phyloP scores from a whole-genome alignment of 352 stramenopile species.

The Pythium coloratum region DNA sequence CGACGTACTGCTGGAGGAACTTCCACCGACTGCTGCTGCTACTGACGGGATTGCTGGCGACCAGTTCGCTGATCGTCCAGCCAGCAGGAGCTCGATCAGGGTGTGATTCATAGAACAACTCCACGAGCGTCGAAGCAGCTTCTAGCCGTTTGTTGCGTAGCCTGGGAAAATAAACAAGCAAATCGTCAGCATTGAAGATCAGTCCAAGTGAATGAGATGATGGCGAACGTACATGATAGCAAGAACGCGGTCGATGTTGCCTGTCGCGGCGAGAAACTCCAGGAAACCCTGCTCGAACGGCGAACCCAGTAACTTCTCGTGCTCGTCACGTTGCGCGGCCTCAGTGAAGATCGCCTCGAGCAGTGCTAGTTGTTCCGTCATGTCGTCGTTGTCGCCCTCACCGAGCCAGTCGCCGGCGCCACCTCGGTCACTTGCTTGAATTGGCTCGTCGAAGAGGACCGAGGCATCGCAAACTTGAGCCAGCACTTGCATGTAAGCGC shows the following conservation, averaged over 20 bases:
- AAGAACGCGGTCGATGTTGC: conserved; percentile 25
- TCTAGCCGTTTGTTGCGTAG: conserved; percentile 24
- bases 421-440: not conserved
- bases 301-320: conserved; percentile 27
- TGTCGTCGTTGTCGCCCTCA: conserved; percentile 17
- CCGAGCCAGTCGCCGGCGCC: not conserved
- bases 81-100: conserved; percentile 18
- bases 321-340: conserved; percentile 21
- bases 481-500: conserved; percentile 35
- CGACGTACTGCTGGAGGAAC: conserved; percentile 28
- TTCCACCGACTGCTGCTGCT: conserved; percentile 9
- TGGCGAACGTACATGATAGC: conserved; percentile 26
- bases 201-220: not conserved
- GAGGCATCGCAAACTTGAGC: conserved; percentile 25
- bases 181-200: not conserved
- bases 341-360: conserved; percentile 31
- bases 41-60: not conserved
- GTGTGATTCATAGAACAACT: conserved; percentile 31
- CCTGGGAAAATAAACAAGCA: conserved; percentile 8
- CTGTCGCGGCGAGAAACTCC: conserved; percentile 29
- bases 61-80: conserved; percentile 4
- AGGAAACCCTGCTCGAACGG: conserved; percentile 31
- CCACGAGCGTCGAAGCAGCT: conserved; percentile 27
- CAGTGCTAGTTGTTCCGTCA: conserved; percentile 28
- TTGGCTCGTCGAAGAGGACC: conserved; percentile 14